phyloP scores from a whole-genome alignment of 2,329 filamentous ascomycete genomes.

The Chrysoporthe deuterocubensis region DNA sequence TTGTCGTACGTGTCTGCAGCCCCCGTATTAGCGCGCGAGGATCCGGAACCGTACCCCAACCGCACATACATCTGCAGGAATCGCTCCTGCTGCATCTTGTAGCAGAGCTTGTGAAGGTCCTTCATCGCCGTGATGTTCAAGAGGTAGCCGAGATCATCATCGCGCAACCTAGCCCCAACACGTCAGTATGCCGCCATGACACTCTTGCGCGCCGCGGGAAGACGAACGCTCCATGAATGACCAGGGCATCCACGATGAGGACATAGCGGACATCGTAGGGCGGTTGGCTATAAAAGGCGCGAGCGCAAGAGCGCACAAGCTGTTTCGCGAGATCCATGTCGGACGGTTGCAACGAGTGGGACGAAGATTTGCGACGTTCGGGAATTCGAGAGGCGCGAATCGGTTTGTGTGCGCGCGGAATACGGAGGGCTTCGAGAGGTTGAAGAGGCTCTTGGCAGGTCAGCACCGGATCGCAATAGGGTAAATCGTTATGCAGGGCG shows the following conservation, averaged over 20 bases:
- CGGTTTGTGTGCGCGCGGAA: background rate
- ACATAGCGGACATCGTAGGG: conserved; percentile 79
- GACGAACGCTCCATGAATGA: conserved; percentile 77
- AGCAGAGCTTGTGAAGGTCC: conserved; percentile 87
- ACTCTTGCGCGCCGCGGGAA: background rate
- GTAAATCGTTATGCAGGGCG: background rate
- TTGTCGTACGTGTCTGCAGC: conserved; percentile 67
- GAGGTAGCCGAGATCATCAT: conserved; percentile 85
- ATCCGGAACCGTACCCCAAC: background rate
- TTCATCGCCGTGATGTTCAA: conserved; percentile 85
- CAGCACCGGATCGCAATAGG: background rate
- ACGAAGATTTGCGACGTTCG: background rate
- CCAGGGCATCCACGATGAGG: conserved; percentile 82
- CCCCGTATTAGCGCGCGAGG: conserved; percentile 20
- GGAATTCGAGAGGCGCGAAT: background rate
- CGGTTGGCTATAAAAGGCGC: conserved; percentile 62
- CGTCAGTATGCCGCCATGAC: conserved; percentile 66
- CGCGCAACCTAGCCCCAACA: conserved; percentile 72
- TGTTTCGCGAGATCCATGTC: conserved; percentile 66
- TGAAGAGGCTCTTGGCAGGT: background rate
- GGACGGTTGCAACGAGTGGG: background rate
- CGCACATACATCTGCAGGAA: conserved; percentile 75
- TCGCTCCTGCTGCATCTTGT: conserved; percentile 82
- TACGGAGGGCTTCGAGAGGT: background rate
- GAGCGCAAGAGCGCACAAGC: conserved; percentile 82